Evolutionary conservation across 2,329 filamentous ascomycete genomes (phyloP), one percentile per base, ranked within the genome.

Genomic region (Talaromyces pinophilus): DNA sequence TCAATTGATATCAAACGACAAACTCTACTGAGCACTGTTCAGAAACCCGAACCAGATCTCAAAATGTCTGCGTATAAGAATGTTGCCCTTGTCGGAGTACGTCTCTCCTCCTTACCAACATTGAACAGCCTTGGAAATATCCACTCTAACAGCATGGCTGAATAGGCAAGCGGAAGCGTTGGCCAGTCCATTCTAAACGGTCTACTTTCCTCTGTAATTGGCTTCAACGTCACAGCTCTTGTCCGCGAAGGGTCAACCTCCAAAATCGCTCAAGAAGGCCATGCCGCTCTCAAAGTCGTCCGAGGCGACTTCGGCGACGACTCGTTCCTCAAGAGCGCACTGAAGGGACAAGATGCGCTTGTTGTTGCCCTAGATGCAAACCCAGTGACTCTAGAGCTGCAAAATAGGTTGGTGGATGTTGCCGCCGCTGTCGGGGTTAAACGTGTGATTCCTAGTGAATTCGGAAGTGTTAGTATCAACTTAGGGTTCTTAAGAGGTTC

Each of bases 381-480:
- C 3, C 64, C 64, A 15, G 19, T 7, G 3, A 65, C 33, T 7
- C 54, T 65, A n/a, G 48, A 62, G 13, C 15, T 65, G 30, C 57
- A 65, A 38, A 42, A 57, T 28, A 54, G 28, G 15, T 35, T 65
- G 38, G 40, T 60, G 13, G 59, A 61, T 65, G 40, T 42, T 46
- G 64, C 64, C 7, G 64, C 64, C 15, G 50, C 38, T 17, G 57
- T 60, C 17, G 64, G 64, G 6, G 59, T 65, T 7, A 65, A 65
- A 46, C 46, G 59, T 33, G 61, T 65, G 19, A 65, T 65, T n/a
- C 64, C 64, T 65, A 62, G 48, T 48, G 64, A 65, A 25, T 65
- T 62, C 15, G 64, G 64, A 44, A 65, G 64, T 44, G 64, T 65
- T 19, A 54, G 63, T 65, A 35, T 59, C 30, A 3, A 3, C 50